These are phyloP conservation scores for Chytriomyces sp. DNA, from an alignment of 192 early-diverging fungal species.

Conservation along the genomic window DNA sequence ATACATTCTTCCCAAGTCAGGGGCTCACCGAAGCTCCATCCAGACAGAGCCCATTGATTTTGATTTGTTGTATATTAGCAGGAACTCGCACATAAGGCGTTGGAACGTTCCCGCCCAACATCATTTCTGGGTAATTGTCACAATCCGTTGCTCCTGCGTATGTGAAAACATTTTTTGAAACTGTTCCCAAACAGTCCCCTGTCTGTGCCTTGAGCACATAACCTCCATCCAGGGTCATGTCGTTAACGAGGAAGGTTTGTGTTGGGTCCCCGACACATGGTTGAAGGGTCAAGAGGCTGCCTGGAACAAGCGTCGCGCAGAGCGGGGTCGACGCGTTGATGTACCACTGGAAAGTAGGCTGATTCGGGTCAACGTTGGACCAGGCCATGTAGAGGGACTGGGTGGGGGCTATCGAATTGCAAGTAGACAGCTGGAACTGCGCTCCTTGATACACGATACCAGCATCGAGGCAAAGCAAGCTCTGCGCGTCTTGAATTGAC, in stretches of 20 bases:
- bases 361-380: not conserved
- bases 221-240: too few relatives aligned
- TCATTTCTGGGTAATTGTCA: not conserved
- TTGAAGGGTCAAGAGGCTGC: not conserved
- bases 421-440: not conserved
- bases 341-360: not conserved
- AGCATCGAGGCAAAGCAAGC: conserved; percentile 5
- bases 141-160: not conserved
- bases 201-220: not conserved
- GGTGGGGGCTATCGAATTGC: conserved; percentile 5
- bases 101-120: not conserved
- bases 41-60: not conserved
- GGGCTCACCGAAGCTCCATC: not conserved
- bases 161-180: not conserved
- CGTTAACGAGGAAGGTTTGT: too few relatives aligned
- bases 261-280: too few relatives aligned
- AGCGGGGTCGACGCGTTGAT: not conserved
- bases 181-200: not conserved
- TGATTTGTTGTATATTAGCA: not conserved
- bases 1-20: too few relatives aligned
- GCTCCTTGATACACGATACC: not conserved
- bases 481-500: too few relatives aligned
- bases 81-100: not conserved
- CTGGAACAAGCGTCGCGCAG: not conserved
- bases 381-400: not conserved